Base-by-base conservation (phyloP, 257 asterid genomes). In the Handroanthus guayacan region DNA sequence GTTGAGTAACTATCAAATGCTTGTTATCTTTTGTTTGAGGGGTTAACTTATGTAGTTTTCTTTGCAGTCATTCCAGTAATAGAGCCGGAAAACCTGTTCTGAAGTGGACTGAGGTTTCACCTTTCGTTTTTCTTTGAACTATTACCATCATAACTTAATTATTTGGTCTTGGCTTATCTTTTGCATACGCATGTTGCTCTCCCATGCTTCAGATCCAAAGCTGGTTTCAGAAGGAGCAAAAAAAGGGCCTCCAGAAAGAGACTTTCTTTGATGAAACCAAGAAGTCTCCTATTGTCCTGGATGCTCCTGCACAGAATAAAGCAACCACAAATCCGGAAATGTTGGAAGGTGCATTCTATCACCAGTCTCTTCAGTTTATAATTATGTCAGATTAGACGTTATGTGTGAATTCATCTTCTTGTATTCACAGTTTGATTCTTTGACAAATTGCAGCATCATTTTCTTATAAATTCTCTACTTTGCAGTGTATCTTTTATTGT, bases 101-200 rank as follows among this genome's bases (percentile, higher is more conserved):
- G 77, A 92, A 92, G 89, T 92, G 97, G 97, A 87, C 80, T 0
- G 97, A 94, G 96, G 98, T 94, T 69, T 62, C 58, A 63, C 67
- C 16, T 62, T 67, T 17, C 56, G n/a, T 57, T 60, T 83, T 81
- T 68, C 62, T 20, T 20, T 17, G 61, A 65, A 45, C 25, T 58
- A 11, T 63, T 50, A 41, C 67, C 43, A n/a, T 71, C 37, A 10
- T 54, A 69, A 39, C 38, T 79, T 68, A 36, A 70, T 61, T 75
- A 16, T 38, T 65, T 17, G 41, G 38, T 63, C 36, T 75, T 65
- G 60, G 36, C 48, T 82, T 43, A 38, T 78, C 61, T 18, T 16
- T 69, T 65, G 72, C 41, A 41, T 37, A 7, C 38, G 18, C 14
- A 1, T 78, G 71, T 68, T 14, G 38, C 14, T 67, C 34, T 70